Evolutionary conservation across 148 eudicot species (phyloP).

Genomic region (Rhododendron williamsianum): DNA sequence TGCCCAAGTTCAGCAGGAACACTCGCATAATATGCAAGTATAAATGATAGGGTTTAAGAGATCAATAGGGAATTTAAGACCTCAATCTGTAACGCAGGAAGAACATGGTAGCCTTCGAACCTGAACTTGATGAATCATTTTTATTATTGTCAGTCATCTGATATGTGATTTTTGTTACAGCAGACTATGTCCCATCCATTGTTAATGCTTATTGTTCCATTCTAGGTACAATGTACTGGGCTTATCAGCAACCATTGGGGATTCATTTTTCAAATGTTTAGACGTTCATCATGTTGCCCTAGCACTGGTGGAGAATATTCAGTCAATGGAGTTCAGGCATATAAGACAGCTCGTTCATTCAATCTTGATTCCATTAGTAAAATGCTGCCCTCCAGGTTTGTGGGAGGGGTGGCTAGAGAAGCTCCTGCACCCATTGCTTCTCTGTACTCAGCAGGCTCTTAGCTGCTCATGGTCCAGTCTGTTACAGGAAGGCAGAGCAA

Average conservation of each 20-base stretch:
- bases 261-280: constrained; percentile 63
- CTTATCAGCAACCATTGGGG: constrained; percentile 74
- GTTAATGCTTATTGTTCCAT: constrained; percentile 8
- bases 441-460: constrained; percentile 54
- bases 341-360: constrained; percentile 81
- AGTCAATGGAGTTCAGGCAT: constrained; percentile 91
- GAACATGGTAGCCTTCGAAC: neutral
- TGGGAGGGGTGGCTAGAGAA: constrained; percentile 79
- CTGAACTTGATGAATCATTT: neutral
- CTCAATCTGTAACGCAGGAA: neutral
- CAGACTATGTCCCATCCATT: neutral
- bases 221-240: constrained; percentile 88
- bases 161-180: constrained; percentile 9
- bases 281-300: constrained; percentile 54
- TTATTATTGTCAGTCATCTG: neutral
- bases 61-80: neutral
- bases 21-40: neutral
- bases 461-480: constrained; percentile 89
- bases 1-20: neutral
- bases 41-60: neutral
- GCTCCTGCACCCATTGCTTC: constrained; percentile 74
- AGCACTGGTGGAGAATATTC: constrained; percentile 81
- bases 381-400: constrained; percentile 60
- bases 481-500: constrained; percentile 77
- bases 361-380: constrained; percentile 64